Conservation (phyloP, 1,284 basidiomycete genomes). For the Moesziomyces aphidis region DNA sequence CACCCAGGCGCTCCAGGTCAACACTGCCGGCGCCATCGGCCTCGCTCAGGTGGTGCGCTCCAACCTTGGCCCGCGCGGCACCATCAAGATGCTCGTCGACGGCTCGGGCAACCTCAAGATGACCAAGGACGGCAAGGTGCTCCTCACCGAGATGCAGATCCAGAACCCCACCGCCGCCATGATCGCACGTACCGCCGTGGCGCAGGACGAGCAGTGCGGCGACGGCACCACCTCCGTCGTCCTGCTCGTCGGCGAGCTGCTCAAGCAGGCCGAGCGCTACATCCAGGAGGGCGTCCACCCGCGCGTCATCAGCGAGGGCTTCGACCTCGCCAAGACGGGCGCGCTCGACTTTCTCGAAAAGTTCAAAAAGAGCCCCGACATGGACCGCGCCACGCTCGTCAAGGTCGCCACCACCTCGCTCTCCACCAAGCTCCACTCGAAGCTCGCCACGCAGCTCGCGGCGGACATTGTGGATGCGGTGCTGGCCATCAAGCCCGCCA, state of each 20-base stretch:
- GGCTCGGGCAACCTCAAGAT: conserved; percentile 99
- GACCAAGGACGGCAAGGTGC: conserved; percentile 99
- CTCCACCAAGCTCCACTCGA: conserved; percentile 87
- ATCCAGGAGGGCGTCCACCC: conserved; percentile 99
- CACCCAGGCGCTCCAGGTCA: conserved; percentile 91
- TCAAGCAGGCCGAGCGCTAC: conserved; percentile 98
- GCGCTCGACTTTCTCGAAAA: conserved; percentile 92
- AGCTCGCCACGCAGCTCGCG: conserved; percentile 87
- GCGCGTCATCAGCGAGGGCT: conserved; percentile 92
- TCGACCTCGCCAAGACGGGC: conserved; percentile 97
- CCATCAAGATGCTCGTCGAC: conserved; percentile 99
- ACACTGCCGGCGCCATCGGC: conserved; percentile 87
- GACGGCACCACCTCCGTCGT: conserved; percentile 99
- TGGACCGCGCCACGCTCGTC: conserved; percentile 91
- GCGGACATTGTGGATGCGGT: conserved; percentile 96
- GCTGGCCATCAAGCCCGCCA: conserved; percentile 77
- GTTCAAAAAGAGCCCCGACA: conserved; percentile 78
- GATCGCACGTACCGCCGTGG: conserved; percentile 97
- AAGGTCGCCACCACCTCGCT: conserved; percentile 94
- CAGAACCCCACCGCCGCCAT: conserved; percentile 97
- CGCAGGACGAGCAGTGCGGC: conserved; percentile 98
- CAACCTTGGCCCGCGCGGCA: conserved; percentile 82
- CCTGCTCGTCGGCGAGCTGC: conserved; percentile 92
- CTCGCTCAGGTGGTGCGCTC: conserved; percentile 96
- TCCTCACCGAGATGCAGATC: conserved; percentile 99